Conservation (phyloP, 2,329 filamentous ascomycete genomes). For the Erysiphe pulchra region DNA sequence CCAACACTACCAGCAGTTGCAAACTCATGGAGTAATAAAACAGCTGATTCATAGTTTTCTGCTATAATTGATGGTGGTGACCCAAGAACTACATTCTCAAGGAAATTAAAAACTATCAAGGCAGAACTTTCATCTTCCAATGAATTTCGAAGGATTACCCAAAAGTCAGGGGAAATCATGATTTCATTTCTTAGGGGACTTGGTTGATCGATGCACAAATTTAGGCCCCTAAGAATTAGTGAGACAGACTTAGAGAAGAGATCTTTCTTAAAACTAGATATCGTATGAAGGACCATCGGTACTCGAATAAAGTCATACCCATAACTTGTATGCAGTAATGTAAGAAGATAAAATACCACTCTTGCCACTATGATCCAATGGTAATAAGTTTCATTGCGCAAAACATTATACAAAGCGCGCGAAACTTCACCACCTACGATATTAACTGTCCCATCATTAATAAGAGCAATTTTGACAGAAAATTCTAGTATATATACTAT, state of each 20-base stretch:
- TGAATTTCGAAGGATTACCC: conserved; percentile 63
- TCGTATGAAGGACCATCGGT: conserved; percentile 71
- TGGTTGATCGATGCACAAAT: conserved; percentile 53
- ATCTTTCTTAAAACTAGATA: conserved; percentile 65
- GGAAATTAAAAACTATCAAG: conserved; percentile 60
- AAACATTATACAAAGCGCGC: conserved; percentile 52
- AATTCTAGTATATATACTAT: conserved; percentile 82
- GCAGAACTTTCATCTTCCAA: conserved; percentile 44
- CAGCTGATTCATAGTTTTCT: conserved; percentile 82
- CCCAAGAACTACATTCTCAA: conserved; percentile 50
- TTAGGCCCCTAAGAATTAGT: conserved; percentile 53
- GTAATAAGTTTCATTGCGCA: conserved; percentile 53
- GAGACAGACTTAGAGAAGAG: conserved; percentile 50
- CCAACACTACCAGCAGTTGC: conserved; percentile 58
- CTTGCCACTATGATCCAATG: conserved; percentile 69
- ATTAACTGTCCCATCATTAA: conserved; percentile 47
- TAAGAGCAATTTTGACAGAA: conserved; percentile 55
- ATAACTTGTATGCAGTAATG: conserved; percentile 60
- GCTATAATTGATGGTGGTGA: conserved; percentile 62
- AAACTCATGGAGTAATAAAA: conserved; percentile 69
- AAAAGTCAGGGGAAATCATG: conserved; percentile 91
- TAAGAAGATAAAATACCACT: conserved; percentile 66
- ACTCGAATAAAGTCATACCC: conserved; percentile 79
- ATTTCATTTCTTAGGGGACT: conserved; percentile 69
- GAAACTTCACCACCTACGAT: conserved; percentile 56